Percentiles rank a stretch among this genome's conserved stretches.
phyloP scores from a whole-genome alignment of 768 basidiomycete species.

The Boletus pseudo-olivaceus region DNA sequence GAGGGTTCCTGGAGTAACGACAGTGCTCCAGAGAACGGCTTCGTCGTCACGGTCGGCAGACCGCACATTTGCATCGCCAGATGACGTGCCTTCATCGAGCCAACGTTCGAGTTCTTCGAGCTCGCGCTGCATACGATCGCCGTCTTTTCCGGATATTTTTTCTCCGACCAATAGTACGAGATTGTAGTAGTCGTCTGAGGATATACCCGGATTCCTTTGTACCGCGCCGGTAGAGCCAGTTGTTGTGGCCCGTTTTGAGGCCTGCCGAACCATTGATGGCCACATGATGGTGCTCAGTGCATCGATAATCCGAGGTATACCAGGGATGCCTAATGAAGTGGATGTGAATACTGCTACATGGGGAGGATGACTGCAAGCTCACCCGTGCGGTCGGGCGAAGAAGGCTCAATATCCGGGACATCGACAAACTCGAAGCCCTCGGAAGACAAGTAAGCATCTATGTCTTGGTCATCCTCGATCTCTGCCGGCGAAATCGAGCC shows the following conservation, averaged over 20 bases:
- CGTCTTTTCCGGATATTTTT: conserved; percentile 24
- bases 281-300: conserved; percentile 87
- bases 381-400: conserved; percentile 17
- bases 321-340: conserved; percentile 40
- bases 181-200: conserved; percentile 20
- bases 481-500: conserved; percentile 19
- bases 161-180: conserved; percentile 20
- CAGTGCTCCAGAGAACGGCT: conserved; percentile 41
- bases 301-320: conserved; percentile 68
- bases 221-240: not conserved
- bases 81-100: conserved; percentile 46
- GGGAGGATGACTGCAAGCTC: not conserved
- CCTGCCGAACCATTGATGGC: conserved; percentile 60
- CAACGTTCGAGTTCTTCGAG: conserved; percentile 60
- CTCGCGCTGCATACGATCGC: conserved; percentile 43
- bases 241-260: not conserved
- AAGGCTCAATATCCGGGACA: conserved; percentile 11
- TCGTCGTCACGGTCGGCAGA: conserved; percentile 17
- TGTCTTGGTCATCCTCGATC: conserved; percentile 47
- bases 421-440: conserved; percentile 80
- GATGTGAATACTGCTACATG: not conserved
- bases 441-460: conserved; percentile 64
- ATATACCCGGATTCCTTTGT: not conserved
- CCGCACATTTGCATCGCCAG: conserved; percentile 14
- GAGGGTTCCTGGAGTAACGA: conserved; percentile 27